Percentiles rank a stretch among this genome's conserved stretches.
Evolutionary conservation across 108 stramenopile species (phyloP).

Genomic region (Craspedostauros australis): DNA sequence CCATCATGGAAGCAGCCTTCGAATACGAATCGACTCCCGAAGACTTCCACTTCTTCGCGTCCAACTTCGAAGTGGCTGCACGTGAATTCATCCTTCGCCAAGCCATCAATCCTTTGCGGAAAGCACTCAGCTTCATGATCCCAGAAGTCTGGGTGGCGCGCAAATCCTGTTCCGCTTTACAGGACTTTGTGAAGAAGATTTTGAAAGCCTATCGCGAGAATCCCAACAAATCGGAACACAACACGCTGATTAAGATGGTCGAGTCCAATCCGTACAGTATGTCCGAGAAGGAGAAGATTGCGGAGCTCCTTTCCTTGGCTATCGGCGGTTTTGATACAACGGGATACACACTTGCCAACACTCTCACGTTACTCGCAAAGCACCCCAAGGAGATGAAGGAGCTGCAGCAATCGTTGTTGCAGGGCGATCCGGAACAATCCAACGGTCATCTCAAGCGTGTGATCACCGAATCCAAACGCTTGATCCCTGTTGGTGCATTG

Average conservation of each 20-base stretch:
- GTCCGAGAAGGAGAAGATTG: neutral
- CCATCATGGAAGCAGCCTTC: too few species aligned
- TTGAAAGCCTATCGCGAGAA: conserved; percentile 16
- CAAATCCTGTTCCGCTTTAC: too few species aligned
- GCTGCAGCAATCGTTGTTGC: neutral
- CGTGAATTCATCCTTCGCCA: too few species aligned
- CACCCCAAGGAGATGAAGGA: conserved; percentile 2
- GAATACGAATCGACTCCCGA: too few species aligned
- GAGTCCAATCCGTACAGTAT: neutral
- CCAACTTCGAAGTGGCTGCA: too few species aligned
- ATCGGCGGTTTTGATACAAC: conserved; percentile 25
- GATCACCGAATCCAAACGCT: conserved; percentile 21
- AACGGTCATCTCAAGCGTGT: conserved; percentile 8
- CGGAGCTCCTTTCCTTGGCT: conserved; percentile 12
- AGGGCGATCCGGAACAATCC: neutral
- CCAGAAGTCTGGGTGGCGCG: too few species aligned
- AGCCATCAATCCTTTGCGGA: too few species aligned
- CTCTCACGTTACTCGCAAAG: conserved; percentile 11
- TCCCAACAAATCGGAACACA: neutral
- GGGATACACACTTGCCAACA: conserved; percentile 11
- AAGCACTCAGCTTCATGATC: too few species aligned
- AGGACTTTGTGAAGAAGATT: neutral
- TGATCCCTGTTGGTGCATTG: conserved; percentile 13
- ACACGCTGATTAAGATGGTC: conserved; percentile 12
- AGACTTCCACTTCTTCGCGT: too few species aligned